Conservation (phyloP, 1,284 basidiomycete genomes). For the Coniferiporia sulphurascens region DNA sequence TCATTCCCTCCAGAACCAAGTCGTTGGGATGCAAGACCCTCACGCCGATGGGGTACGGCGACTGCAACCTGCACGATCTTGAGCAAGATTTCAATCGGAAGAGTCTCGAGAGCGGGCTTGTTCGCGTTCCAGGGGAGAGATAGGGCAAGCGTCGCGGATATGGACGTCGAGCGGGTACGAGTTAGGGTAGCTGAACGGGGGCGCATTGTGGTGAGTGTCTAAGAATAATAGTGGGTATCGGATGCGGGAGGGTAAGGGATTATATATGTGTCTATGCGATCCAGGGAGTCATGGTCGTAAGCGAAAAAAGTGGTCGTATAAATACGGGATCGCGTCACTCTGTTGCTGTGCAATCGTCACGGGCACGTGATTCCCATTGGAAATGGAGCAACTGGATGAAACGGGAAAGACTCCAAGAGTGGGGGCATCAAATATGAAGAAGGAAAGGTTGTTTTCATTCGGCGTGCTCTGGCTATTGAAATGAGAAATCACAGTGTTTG, state of each 20-base stretch:
- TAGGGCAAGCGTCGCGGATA: conserved; percentile 2
- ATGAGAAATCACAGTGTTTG: too few relatives aligned
- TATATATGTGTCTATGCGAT: background rate
- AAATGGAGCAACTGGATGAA: too few relatives aligned
- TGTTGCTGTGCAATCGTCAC: too few relatives aligned
- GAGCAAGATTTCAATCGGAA: conserved; percentile 14
- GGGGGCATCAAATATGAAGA: too few relatives aligned
- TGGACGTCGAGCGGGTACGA: conserved; percentile 2
- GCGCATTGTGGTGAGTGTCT: background rate
- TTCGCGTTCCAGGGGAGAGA: background rate
- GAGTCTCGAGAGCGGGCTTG: conserved; percentile 6
- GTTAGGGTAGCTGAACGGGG: background rate
- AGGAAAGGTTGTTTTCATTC: too few relatives aligned
- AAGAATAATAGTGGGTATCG: background rate
- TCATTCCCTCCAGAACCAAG: background rate
- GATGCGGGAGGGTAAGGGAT: background rate
- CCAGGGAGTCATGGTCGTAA: background rate
- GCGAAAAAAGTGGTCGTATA: background rate
- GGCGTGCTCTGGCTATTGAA: too few relatives aligned
- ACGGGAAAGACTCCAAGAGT: too few relatives aligned
- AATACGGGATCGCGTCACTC: too few relatives aligned
- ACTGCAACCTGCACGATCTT: conserved; percentile 6
- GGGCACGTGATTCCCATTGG: too few relatives aligned
- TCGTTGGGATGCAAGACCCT: background rate
- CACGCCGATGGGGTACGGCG: background rate